Evolutionary conservation across 805 yeast species (phyloP).

Genomic region (Yamadazyma ubonensis): DNA sequence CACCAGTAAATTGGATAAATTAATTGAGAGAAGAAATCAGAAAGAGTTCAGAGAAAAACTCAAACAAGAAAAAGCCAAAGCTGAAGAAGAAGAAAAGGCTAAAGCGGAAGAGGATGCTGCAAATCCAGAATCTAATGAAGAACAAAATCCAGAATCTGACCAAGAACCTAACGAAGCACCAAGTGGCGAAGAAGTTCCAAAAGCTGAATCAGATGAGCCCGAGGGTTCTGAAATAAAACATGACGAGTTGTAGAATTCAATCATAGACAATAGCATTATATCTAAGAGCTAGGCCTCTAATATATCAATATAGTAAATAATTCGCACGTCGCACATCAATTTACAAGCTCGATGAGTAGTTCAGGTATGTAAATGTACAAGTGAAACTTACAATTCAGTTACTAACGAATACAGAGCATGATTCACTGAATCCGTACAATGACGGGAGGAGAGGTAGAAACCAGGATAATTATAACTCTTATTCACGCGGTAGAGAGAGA

Average conservation of each 20-base stretch:
- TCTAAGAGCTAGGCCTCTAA: neutral
- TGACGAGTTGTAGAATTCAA: conserved; percentile 18
- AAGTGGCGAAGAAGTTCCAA: conserved; percentile 7
- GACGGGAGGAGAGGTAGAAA: conserved; percentile 9
- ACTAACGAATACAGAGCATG: conserved; percentile 5
- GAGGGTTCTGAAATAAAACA: conserved; percentile 16
- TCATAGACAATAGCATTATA: too few species aligned
- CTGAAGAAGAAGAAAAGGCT: conserved; percentile 16
- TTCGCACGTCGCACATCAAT: conserved; percentile 3
- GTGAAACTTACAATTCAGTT: neutral
- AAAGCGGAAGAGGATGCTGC: conserved; percentile 12
- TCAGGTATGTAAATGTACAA: conserved; percentile 4
- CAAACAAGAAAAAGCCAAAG: conserved; percentile 25
- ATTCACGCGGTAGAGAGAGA: conserved; percentile 15
- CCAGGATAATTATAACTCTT: conserved; percentile 4
- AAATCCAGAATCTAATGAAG: neutral
- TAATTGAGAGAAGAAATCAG: conserved; percentile 30
- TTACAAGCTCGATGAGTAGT: conserved; percentile 4
- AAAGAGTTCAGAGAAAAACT: conserved; percentile 33
- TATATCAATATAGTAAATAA: too few species aligned
- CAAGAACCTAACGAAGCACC: conserved; percentile 2
- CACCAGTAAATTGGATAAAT: conserved; percentile 26
- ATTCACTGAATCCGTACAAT: conserved; percentile 3
- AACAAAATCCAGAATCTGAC: conserved; percentile 1
- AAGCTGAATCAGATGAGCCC: too few species aligned